Evolutionary conservation across 768 basidiomycete species (phyloP).

Genomic region (Phlebiopsis gigantea): DNA sequence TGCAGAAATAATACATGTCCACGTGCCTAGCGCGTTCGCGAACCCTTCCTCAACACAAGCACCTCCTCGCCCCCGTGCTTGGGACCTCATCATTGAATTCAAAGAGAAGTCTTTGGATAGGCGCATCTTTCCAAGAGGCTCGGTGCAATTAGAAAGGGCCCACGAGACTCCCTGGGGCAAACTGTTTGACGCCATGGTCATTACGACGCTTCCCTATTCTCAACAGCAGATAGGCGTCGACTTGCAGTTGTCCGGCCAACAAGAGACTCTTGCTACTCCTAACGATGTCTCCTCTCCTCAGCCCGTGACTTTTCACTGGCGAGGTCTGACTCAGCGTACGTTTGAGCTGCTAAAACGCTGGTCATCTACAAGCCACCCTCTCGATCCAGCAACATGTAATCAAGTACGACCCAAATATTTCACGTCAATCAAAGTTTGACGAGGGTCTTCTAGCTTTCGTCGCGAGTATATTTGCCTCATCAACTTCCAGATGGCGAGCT

Average conservation of each 20-base stretch:
- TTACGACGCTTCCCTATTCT: background rate
- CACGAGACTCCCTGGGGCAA: conserved; percentile 1
- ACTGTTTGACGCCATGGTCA: conserved; percentile 13
- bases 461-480: conserved; percentile 48
- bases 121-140: conserved; percentile 64
- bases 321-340: background rate
- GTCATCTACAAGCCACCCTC: background rate
- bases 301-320: conserved; percentile 1
- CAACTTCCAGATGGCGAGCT: conserved; percentile 51
- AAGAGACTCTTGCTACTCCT: background rate
- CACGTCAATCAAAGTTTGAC: background rate
- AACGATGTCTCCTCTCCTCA: background rate
- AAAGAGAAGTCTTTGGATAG: conserved; percentile 55
- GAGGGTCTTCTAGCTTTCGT: background rate
- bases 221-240: background rate
- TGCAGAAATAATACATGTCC: background rate
- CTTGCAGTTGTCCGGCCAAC: background rate
- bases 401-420: conserved; percentile 30
- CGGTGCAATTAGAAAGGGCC: conserved; percentile 43
- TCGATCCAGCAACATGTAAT: background rate
- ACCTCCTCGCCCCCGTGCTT: conserved; percentile 48
- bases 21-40: background rate
- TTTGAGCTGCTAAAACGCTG: background rate
- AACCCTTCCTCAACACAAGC: conserved; percentile 4
- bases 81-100: conserved; percentile 72